Conservation (phyloP, 1,284 basidiomycete species). For the Leccinum pachyderme region DNA sequence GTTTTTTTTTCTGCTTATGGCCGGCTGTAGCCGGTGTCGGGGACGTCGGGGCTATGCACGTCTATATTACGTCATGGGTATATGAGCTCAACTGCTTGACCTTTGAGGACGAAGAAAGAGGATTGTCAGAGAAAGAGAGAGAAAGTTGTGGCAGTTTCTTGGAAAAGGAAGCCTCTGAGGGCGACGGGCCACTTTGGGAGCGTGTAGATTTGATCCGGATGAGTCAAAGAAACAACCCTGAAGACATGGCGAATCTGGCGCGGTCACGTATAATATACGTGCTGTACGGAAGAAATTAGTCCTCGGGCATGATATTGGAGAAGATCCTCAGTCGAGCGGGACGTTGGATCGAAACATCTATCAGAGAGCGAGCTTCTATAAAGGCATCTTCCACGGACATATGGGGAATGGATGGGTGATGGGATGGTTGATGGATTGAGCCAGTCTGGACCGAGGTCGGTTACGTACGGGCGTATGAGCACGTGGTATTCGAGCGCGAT, state of each 20-base stretch:
- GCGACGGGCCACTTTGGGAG: neutral
- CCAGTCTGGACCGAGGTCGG: neutral
- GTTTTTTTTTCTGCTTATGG: neutral
- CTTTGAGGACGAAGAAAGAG: neutral
- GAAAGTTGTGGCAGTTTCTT: neutral
- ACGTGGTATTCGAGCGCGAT: conserved; percentile 1
- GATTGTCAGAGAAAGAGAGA: neutral
- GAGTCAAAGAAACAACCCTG: conserved; percentile 16
- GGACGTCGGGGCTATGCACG: conserved; percentile 20
- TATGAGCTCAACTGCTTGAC: neutral
- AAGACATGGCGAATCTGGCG: conserved; percentile 20
- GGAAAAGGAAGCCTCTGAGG: neutral
- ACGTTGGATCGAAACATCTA: conserved; percentile 22
- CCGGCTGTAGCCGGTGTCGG: conserved; percentile 7
- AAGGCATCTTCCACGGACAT: conserved; percentile 8
- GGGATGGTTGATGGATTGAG: conserved; percentile 1
- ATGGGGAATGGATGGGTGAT: conserved; percentile 7
- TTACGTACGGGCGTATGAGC: conserved; percentile 14
- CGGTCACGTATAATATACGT: conserved; percentile 5
- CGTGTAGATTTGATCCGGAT: conserved; percentile 15
- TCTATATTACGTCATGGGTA: conserved; percentile 9
- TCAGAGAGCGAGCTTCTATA: conserved; percentile 18
- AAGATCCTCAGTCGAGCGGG: conserved; percentile 19
- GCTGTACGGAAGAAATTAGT: conserved; percentile 13
- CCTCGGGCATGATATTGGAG: conserved; percentile 20